Conservation (phyloP, 176 grass and related monocot genomes). For the Oryza glumipatula region DNA sequence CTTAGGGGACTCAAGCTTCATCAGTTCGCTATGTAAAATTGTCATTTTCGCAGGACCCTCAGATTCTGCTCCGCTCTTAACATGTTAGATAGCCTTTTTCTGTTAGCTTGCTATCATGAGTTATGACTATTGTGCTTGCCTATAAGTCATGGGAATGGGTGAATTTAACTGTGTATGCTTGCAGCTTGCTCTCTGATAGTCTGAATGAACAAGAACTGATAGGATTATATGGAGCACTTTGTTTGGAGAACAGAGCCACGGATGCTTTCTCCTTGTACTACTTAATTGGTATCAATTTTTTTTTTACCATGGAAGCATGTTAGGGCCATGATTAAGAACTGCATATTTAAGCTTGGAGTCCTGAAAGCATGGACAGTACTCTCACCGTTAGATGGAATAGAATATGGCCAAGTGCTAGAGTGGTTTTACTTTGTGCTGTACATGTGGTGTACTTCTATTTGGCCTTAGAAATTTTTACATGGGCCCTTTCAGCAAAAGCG, state of each 20-base stretch:
- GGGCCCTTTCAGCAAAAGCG: neutral
- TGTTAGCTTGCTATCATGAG: slow-evolving; percentile 2
- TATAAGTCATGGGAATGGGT: neutral
- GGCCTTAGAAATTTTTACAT: neutral
- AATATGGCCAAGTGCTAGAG: neutral
- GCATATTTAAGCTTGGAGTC: neutral
- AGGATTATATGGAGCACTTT: neutral
- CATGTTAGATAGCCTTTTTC: neutral
- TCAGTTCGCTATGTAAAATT: slow-evolving; percentile 25
- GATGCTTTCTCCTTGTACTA: neutral
- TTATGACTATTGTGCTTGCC: neutral
- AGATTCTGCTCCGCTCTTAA: neutral
- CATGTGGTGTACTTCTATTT: neutral
- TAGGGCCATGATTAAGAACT: neutral
- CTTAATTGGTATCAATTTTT: neutral
- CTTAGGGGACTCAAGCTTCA: slow-evolving; percentile 3
- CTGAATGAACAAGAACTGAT: neutral
- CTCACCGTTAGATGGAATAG: neutral
- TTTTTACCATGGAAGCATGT: neutral
- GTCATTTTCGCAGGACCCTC: neutral
- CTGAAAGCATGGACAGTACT: neutral
- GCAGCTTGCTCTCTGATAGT: neutral
- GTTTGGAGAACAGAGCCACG: neutral
- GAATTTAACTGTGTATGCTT: neutral
- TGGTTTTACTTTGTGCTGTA: neutral